Conservation (phyloP, 1,139 yeast species). For the Yamadazyma sp. region DNA sequence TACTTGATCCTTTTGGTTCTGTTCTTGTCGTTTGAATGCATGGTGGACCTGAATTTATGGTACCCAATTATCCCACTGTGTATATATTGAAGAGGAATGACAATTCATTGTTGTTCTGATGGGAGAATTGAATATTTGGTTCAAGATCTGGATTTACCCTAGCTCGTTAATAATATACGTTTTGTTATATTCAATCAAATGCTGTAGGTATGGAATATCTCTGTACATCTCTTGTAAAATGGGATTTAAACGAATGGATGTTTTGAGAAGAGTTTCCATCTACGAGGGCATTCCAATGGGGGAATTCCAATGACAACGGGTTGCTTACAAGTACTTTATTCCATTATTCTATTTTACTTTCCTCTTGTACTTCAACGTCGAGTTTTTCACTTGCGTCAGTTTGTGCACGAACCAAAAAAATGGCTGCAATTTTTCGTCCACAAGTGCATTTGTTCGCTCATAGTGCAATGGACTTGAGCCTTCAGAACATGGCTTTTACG, state of each 20-base stretch:
- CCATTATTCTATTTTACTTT: no score
- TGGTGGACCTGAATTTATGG: not conserved
- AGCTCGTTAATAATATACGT: conserved; percentile 1
- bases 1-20: not conserved
- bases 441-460: not conserved
- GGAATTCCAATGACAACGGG: no score
- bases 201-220: not conserved
- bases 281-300: no score
- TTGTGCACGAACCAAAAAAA: not conserved
- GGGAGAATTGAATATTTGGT: not conserved
- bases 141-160: not conserved
- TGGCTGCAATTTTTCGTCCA: conserved; percentile 3
- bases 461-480: not conserved
- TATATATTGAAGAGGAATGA: no score
- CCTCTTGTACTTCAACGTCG: not conserved
- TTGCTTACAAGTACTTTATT: no score
- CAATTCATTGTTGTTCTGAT: not conserved
- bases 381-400: not conserved
- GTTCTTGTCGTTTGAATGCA: not conserved
- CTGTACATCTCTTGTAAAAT: not conserved
- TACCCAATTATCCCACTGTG: no score
- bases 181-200: not conserved
- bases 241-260: no score
- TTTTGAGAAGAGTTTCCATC: no score
- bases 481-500: not conserved